A percentile compares a stretch with the other conserved stretches of the same genome.
Evolutionary conservation across 2,329 filamentous ascomycete genomes (phyloP).

Genomic region (Penicillium concentricum): DNA sequence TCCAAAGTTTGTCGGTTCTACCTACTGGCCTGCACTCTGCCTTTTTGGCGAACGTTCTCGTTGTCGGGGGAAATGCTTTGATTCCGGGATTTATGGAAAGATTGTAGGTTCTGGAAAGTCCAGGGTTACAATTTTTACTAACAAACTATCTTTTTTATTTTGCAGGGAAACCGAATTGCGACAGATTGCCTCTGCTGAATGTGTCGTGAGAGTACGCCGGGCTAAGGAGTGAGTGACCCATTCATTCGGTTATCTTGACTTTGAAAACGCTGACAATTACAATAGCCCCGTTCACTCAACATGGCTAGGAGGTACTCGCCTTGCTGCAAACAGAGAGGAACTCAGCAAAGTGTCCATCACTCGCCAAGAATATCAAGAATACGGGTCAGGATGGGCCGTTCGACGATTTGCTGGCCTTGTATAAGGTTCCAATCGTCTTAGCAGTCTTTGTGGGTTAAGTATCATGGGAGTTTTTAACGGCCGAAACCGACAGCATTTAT

Average conservation of each 20-base stretch:
- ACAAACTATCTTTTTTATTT: constrained; percentile 8
- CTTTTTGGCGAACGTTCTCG: constrained; percentile 80
- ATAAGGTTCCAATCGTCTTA: constrained; percentile 6
- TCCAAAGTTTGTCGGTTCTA: constrained; percentile 71
- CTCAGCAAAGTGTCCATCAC: constrained; percentile 72
- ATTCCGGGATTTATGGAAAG: constrained; percentile 80
- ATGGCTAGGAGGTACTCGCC: constrained; percentile 79
- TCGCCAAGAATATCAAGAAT: constrained; percentile 84
- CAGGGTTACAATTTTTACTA: constrained; percentile 10
- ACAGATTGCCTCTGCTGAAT: constrained; percentile 70
- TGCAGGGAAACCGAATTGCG: constrained; percentile 65
- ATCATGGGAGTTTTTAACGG: constrained; percentile 7
- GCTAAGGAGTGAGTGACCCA: constrained; percentile 56
- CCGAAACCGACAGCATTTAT: constrained; percentile 6
- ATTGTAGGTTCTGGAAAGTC: constrained; percentile 48
- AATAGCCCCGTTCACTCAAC: constrained; percentile 69
- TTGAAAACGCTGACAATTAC: constrained; percentile 10
- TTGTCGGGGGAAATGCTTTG: constrained; percentile 81
- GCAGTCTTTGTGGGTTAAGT: neutral
- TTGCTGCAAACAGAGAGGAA: constrained; percentile 67
- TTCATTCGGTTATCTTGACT: neutral
- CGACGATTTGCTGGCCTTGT: constrained; percentile 61
- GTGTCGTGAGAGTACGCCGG: constrained; percentile 69
- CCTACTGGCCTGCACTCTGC: constrained; percentile 82
- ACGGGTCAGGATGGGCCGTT: constrained; percentile 72